Evolutionary conservation across 257 asterid species (phyloP).

Genomic region (Primulina huaijiensis): DNA sequence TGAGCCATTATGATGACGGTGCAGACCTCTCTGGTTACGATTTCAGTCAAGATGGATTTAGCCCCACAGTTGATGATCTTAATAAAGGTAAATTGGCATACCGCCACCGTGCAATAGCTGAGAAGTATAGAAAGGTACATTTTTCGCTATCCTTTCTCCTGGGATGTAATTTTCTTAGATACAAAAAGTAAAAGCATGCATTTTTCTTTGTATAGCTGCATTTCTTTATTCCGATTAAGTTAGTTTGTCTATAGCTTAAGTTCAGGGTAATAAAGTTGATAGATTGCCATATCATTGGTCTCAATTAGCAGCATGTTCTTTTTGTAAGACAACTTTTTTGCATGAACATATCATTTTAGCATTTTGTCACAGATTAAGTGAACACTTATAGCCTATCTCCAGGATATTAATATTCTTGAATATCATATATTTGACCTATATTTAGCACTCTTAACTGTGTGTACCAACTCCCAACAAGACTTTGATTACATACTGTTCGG

Average conservation of each 20-base stretch:
- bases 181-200: neutral
- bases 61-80: conserved; percentile 53
- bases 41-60: conserved; percentile 65
- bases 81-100: conserved; percentile 76
- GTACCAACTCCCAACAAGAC: neutral
- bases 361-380: neutral
- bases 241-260: neutral
- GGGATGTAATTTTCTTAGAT: neutral
- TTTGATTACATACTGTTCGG: neutral
- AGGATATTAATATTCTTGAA: neutral
- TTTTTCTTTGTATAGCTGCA: neutral
- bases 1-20: conserved; percentile 67
- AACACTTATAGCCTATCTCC: neutral
- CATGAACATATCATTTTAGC: neutral
- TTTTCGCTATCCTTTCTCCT: conserved; percentile 13
- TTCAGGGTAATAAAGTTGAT: neutral
- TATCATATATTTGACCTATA: neutral
- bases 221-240: neutral
- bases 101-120: conserved; percentile 63
- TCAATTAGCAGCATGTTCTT: too few relatives aligned
- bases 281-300: neutral
- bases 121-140: conserved; percentile 74
- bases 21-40: conserved; percentile 65
- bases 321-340: too few relatives aligned
- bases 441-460: neutral